Percentiles rank a stretch among this genome's conserved stretches.
These are phyloP conservation scores for Discostella stelligera DNA, from an alignment of 352 stramenopile species.

Conservation along the genomic window DNA sequence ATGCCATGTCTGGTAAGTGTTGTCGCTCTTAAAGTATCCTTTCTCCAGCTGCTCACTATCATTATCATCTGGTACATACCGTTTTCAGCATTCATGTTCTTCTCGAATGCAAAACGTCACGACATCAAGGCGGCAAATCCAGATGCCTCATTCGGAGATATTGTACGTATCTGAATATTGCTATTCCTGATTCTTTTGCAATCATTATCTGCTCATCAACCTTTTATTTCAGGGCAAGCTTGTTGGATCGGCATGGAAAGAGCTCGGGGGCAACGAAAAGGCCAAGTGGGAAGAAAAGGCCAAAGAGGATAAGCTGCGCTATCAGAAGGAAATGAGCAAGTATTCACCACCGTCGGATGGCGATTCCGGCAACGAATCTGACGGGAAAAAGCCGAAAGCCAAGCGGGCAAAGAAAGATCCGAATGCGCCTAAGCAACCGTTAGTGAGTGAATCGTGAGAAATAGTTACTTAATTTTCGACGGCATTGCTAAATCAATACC, in stretches of 20 bases:
- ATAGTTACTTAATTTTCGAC: not conserved
- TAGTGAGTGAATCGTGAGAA: slow-evolving; percentile 2
- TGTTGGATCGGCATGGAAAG: slow-evolving; percentile 57
- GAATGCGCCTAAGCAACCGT: slow-evolving; percentile 81
- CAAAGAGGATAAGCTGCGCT: slow-evolving; percentile 71
- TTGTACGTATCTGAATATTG: slow-evolving; percentile 52
- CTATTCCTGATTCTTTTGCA: not conserved
- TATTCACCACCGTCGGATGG: slow-evolving; percentile 52
- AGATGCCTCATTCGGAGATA: slow-evolving; percentile 67
- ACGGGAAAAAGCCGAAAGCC: slow-evolving; percentile 13
- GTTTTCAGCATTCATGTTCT: slow-evolving; percentile 64
- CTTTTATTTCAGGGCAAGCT: slow-evolving; percentile 37
- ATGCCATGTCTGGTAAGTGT: slow-evolving; percentile 75
- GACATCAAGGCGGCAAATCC: slow-evolving; percentile 68
- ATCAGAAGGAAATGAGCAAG: slow-evolving; percentile 67
- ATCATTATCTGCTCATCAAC: not conserved
- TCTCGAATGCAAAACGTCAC: slow-evolving; percentile 55
- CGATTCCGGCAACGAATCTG: slow-evolving; percentile 14
- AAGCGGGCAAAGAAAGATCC: slow-evolving; percentile 88
- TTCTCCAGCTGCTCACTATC: not conserved
- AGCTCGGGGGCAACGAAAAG: slow-evolving; percentile 55
- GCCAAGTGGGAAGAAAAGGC: slow-evolving; percentile 65
- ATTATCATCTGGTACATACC: too few species aligned
- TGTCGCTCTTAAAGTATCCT: not conserved
- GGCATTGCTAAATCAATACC: not conserved